Conservation (phyloP, 2,329 filamentous ascomycete genomes). For the Hypoxylon sp. region DNA sequence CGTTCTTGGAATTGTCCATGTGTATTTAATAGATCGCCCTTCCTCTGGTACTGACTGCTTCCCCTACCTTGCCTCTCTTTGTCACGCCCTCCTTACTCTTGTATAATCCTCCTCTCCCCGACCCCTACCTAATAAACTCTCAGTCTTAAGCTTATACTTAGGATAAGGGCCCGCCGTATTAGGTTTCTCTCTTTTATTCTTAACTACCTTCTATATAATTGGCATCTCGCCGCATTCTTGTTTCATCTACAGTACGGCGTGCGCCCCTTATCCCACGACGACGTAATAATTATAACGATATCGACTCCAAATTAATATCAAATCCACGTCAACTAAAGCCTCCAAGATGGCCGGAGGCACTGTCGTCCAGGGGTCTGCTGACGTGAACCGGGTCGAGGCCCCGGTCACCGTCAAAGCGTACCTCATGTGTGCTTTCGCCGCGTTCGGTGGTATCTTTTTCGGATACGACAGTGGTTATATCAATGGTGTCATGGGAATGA, state of each 20-base stretch:
- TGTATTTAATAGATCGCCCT: constrained; percentile 14
- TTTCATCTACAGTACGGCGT: background rate
- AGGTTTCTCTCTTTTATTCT: background rate
- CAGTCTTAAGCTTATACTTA: background rate
- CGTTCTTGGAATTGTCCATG: constrained; percentile 6
- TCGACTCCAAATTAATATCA: background rate
- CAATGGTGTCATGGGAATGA: constrained; percentile 56
- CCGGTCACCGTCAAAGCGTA: constrained; percentile 68
- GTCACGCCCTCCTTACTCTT: constrained; percentile 1
- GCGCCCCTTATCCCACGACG: background rate
- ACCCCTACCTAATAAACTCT: background rate
- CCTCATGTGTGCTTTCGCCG: constrained; percentile 52
- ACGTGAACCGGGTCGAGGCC: constrained; percentile 68
- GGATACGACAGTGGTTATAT: constrained; percentile 58
- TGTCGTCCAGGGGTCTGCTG: constrained; percentile 56
- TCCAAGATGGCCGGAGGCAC: constrained; percentile 49
- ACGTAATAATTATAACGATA: background rate
- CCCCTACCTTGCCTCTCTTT: background rate
- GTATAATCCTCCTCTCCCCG: constrained; percentile 10
- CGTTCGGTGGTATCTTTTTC: constrained; percentile 56
- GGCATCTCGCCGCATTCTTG: background rate
- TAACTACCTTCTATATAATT: background rate
- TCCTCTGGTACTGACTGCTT: constrained; percentile 4
- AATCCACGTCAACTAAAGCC: background rate
- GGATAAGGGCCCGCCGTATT: background rate